Base-by-base conservation (phyloP, 305 asterid species). In the Fraxinus baroniana region DNA sequence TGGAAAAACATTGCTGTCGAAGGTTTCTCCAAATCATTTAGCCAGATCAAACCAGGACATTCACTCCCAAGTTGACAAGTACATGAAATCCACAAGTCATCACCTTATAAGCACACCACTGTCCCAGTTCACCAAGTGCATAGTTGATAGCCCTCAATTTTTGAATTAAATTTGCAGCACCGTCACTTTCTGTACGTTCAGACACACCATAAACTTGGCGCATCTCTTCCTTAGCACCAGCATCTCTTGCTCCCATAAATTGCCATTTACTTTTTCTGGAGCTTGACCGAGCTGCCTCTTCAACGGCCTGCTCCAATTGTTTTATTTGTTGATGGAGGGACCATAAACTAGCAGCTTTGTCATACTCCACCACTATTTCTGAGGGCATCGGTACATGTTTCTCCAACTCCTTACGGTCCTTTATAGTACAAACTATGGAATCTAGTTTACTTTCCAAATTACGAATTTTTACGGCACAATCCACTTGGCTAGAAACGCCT, bases 401-500 rank as follows among this genome's bases (percentile, higher is more conserved):
- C 87, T 93, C 98, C 86, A 97, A 92, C 88, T 97, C 99, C 74
- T 88, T 89, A 39, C 99, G 99, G 88, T 97, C 99, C 87, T 92
- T 97, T 83, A 97, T 91, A 64, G 99, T 97, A 89, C 94, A 94
- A 87, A 97, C 99, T 13, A 89, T 91, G 0, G 99, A 87, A 85
- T 97, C 98, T 82, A 97, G 87, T 86, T 97, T 97, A 84, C 89
- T 94, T 87, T 97, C 99, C 86, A 97, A 95, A 87, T 97, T 94
- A 78, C 95, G 96, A 82, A 97, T 97, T 90, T 97, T 97, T 49
- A 97, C 79, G 9, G 99, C 99, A 87, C 99, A 97, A 87, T 97
- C 99, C 83, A 97, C 94, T 92, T 97, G 98, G 89, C 98, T 97
- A 76, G 99, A 94, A 83, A 97, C 99, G 89, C 99, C 99, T 97